These are phyloP conservation scores for Ceratobasidium sp. DNA, from an alignment of 1,284 basidiomycete genomes.

Conservation along the genomic window DNA sequence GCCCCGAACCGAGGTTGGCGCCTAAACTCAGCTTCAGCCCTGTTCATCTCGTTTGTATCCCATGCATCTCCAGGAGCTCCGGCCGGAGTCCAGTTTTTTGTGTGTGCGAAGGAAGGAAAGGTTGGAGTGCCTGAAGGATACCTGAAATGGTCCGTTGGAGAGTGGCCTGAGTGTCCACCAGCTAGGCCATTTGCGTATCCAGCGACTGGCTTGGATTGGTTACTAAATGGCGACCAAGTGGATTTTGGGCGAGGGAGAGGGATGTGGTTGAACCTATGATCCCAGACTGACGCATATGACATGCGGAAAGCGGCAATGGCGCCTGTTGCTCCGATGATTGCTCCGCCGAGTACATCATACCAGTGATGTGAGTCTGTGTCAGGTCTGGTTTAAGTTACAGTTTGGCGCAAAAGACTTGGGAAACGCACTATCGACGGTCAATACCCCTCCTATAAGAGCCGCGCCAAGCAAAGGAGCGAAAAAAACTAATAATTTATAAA, in stretches of 20 bases:
- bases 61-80: conserved; percentile 42
- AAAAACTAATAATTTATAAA: conserved; percentile 43
- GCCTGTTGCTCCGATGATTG: conserved; percentile 29
- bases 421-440: conserved; percentile 39
- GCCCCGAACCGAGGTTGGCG: conserved; percentile 22
- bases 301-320: conserved; percentile 45
- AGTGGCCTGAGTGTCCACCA: neutral
- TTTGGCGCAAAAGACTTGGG: neutral
- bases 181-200: neutral
- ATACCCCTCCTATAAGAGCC: conserved; percentile 40
- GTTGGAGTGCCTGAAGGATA: neutral
- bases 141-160: conserved; percentile 9
- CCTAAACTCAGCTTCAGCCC: conserved; percentile 21
- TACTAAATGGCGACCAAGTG: conserved; percentile 32
- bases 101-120: conserved; percentile 39
- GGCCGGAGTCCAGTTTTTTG: conserved; percentile 9
- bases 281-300: conserved; percentile 46
- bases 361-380: conserved; percentile 44
- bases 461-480: conserved; percentile 41
- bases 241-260: conserved; percentile 43
- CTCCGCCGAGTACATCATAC: conserved; percentile 46
- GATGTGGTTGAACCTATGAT: conserved; percentile 45
- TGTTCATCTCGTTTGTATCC: conserved; percentile 5
- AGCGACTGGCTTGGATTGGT: neutral
- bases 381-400: neutral